Conservation (phyloP, 805 yeast species). For the Pichia ethanolica region DNA sequence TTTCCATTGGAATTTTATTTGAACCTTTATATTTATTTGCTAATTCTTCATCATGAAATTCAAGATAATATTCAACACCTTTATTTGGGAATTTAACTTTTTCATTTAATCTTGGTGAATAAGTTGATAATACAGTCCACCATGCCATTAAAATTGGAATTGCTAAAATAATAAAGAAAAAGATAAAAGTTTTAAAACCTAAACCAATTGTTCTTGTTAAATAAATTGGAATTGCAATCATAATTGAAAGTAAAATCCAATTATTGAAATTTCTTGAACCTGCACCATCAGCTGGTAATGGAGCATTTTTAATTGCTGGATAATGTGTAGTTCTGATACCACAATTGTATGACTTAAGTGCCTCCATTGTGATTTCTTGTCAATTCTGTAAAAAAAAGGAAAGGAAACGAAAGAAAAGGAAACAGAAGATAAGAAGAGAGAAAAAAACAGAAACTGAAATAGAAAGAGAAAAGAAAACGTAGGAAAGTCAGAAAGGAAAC, state of each 20-base stretch:
- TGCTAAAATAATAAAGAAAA: slow-evolving; percentile 46
- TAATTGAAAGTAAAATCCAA: slow-evolving; percentile 38
- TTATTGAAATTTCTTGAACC: slow-evolving; percentile 74
- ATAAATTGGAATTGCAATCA: slow-evolving; percentile 54
- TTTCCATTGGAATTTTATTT: slow-evolving; percentile 83
- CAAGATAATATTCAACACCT: slow-evolving; percentile 73
- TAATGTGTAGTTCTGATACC: slow-evolving; percentile 17
- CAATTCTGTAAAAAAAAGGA: too few relatives aligned
- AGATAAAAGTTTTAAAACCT: slow-evolving; percentile 59
- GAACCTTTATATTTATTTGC: slow-evolving; percentile 62
- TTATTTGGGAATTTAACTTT: slow-evolving; percentile 67
- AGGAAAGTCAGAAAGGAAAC: too few relatives aligned
- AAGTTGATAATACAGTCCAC: slow-evolving; percentile 75
- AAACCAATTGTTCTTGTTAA: slow-evolving; percentile 60
- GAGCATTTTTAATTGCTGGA: slow-evolving; percentile 80
- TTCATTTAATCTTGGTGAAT: slow-evolving; percentile 75
- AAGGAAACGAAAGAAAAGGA: too few relatives aligned
- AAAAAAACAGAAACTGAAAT: too few relatives aligned
- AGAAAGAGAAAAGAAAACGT: too few relatives aligned
- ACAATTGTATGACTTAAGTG: slow-evolving; percentile 6
- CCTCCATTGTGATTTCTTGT: slow-evolving; percentile 4
- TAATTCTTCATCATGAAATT: slow-evolving; percentile 68
- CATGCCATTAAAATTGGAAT: slow-evolving; percentile 72
- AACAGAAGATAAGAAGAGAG: too few relatives aligned
- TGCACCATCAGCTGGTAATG: slow-evolving; percentile 88